These are phyloP conservation scores for Inonotus hispidus DNA, from an alignment of 1,284 basidiomycete genomes.

Conservation along the genomic window DNA sequence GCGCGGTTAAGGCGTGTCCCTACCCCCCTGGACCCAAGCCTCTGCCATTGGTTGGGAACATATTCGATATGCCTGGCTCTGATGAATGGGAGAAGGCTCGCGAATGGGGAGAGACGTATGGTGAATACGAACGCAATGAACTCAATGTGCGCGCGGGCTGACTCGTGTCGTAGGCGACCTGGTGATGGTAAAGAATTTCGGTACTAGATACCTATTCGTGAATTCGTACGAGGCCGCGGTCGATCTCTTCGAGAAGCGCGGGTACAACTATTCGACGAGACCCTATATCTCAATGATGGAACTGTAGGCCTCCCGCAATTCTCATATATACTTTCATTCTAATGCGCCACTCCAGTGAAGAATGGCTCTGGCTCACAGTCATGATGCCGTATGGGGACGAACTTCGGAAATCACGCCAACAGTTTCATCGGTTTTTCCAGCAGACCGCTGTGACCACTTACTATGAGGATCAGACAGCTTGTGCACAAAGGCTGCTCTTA, in stretches of 20 bases:
- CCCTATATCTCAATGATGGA: slow-evolving; percentile 37
- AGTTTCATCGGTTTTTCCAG: slow-evolving; percentile 4
- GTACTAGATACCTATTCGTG: slow-evolving; percentile 31
- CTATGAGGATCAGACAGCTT: background rate
- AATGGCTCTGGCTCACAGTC: background rate
- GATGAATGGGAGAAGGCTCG: slow-evolving; percentile 51
- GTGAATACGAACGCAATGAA: background rate
- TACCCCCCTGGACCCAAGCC: slow-evolving; percentile 50
- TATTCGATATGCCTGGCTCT: slow-evolving; percentile 48
- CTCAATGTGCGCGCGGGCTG: background rate
- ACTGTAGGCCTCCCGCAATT: slow-evolving; percentile 26
- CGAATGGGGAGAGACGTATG: slow-evolving; percentile 37
- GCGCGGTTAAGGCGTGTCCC: slow-evolving; percentile 13
- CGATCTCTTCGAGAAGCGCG: slow-evolving; percentile 38
- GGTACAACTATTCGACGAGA: slow-evolving; percentile 34
- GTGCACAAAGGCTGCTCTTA: background rate
- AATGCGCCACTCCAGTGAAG: background rate
- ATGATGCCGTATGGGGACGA: slow-evolving; percentile 12
- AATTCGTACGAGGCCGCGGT: slow-evolving; percentile 30
- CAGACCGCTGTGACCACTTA: background rate
- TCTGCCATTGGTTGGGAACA: slow-evolving; percentile 46
- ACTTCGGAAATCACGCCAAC: background rate
- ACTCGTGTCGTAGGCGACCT: slow-evolving; percentile 24
- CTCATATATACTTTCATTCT: no score
- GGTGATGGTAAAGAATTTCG: slow-evolving; percentile 31